phyloP scores from a whole-genome alignment of 495 filamentous ascomycete genomes.

The Neurospora sp. region DNA sequence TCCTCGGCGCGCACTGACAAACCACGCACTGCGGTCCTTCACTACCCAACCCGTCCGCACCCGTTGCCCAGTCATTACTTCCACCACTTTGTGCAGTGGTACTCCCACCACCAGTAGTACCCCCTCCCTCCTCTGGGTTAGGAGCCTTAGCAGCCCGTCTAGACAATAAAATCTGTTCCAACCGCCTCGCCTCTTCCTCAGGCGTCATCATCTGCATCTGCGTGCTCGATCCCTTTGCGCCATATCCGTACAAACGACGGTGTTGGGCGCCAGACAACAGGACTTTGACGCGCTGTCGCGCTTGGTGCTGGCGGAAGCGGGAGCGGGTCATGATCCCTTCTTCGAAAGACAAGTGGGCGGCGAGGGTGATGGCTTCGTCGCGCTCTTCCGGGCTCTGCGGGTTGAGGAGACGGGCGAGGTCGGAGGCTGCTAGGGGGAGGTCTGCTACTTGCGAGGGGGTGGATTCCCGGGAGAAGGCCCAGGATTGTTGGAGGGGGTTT shows the following conservation, averaged over 20 bases:
- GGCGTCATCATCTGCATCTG: constrained; percentile 28
- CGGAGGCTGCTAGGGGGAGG: constrained; percentile 50
- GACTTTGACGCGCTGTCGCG: constrained; percentile 55
- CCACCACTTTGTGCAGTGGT: background rate
- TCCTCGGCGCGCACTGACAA: constrained; percentile 78
- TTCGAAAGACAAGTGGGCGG: constrained; percentile 62
- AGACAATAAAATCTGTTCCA: constrained; percentile 73
- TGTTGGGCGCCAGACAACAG: constrained; percentile 40
- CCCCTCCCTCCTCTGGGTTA: constrained; percentile 1
- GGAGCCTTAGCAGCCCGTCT: constrained; percentile 30
- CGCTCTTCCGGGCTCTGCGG: constrained; percentile 68
- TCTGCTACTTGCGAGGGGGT: constrained; percentile 46
- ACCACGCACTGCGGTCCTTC: constrained; percentile 86
- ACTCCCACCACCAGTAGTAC: background rate
- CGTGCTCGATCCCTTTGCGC: too few relatives aligned
- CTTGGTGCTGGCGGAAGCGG: constrained; percentile 55
- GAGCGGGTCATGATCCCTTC: constrained; percentile 67
- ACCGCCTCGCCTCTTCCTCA: constrained; percentile 67
- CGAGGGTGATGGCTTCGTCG: constrained; percentile 70
- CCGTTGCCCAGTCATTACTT: constrained; percentile 44
- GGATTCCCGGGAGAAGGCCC: constrained; percentile 37
- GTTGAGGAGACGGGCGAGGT: constrained; percentile 73
- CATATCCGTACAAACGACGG: background rate
- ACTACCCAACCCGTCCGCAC: constrained; percentile 58
- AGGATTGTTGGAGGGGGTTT: background rate